These are phyloP conservation scores for Austropuccinia psidii DNA, from an alignment of 1,284 basidiomycete genomes.

Conservation along the genomic window DNA sequence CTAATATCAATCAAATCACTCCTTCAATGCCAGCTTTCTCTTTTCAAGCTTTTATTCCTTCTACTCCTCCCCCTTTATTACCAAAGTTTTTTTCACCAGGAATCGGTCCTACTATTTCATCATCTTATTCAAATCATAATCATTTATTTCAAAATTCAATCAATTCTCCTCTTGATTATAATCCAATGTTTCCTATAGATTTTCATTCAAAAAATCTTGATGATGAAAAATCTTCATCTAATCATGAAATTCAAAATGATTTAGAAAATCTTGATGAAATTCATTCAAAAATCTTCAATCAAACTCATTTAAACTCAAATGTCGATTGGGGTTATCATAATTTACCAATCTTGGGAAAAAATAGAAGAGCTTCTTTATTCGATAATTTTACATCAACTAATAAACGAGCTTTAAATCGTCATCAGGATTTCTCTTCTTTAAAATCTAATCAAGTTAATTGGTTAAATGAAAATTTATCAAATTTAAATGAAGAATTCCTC, in stretches of 20 bases:
- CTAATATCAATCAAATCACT: conserved; percentile 43
- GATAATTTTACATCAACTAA: neutral
- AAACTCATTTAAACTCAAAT: conserved; percentile 8
- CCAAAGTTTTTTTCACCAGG: conserved; percentile 48
- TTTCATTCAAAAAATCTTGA: neutral
- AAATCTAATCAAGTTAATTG: neutral
- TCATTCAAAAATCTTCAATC: neutral
- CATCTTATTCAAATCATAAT: conserved; percentile 35
- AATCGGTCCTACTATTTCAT: conserved; percentile 45
- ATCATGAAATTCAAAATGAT: neutral
- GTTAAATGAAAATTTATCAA: neutral
- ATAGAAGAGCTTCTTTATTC: neutral
- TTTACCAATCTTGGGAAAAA: neutral
- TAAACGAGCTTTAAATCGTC: neutral
- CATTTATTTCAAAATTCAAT: neutral
- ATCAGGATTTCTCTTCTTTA: neutral
- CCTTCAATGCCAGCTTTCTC: conserved; percentile 50
- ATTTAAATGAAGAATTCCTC: neutral
- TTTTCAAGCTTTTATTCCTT: conserved; percentile 46
- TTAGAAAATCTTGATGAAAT: neutral
- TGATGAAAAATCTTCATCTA: neutral
- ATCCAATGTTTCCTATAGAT: conserved; percentile 20
- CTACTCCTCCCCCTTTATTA: conserved; percentile 49
- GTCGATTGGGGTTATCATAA: conserved; percentile 20
- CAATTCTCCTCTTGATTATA: neutral